Evolutionary conservation across 1,284 basidiomycete genomes (phyloP), one percentile per base, ranked within the genome.

Genomic region (Violaceomyces palustris): DNA sequence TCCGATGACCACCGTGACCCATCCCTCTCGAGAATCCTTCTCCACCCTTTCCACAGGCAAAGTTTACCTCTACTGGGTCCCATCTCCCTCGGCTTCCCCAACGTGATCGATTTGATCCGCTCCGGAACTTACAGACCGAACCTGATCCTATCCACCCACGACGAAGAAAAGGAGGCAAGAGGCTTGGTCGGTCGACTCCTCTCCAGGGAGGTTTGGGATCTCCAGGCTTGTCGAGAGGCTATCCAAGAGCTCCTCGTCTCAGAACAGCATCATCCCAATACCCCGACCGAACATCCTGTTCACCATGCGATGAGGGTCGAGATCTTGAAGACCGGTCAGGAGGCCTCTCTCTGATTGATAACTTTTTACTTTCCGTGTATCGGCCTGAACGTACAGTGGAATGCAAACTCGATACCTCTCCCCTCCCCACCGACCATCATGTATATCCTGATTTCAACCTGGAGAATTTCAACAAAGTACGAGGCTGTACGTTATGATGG

Each of bases 41-140:
- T 59, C 24, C 56, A 59, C 36, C 50, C 50, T 42, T 59, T 59
- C 22, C 50, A 59, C 33, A 37, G 48, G 4, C 56, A 59, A 28
- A 45, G 45, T 3, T 42, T 59, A 9, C 56, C 56, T 0, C 7
- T 47, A n/a, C 45, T 59, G 33, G 56, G 56, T 9, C 27, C 23
- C 2, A 51, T 59, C 1, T 41, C 56, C 0, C 54, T 47, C 14
- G 56, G 51, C 2, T 45, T 54, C 6, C 56, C 51, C 11, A 59
- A 59, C 39, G 26, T 54, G 15, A 24, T 47, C 3, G 25, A 42
- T 5, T 33, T 59, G 8, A 39, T 48, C 17, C 44, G 48, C 21
- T 18, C 32, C 11, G n/a, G n/a, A n/a, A n/a, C n/a, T n/a, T 45
- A 36, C 27, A 19, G 35, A 11, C 56, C 56, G 5, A 18, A 44